Conservation (phyloP, 441 rosid species). For the Erodium texanum region DNA sequence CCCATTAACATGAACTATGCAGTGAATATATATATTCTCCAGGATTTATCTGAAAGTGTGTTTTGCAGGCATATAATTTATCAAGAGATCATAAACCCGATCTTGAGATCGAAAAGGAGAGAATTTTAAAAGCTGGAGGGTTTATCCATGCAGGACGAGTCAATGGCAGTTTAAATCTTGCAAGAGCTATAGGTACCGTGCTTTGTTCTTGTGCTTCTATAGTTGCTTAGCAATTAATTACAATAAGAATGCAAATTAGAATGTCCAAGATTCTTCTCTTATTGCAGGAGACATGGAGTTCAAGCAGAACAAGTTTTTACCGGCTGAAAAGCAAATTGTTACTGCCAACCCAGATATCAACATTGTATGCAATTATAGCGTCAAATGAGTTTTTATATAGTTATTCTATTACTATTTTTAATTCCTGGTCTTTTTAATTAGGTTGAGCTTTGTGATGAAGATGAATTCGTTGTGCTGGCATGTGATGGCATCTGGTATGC, state of each 20-base stretch:
- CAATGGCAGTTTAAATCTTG: constrained; percentile 89
- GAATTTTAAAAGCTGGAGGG: constrained; percentile 94
- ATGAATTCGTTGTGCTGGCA: constrained; percentile 83
- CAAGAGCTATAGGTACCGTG: constrained; percentile 81
- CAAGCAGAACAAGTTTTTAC: constrained; percentile 58
- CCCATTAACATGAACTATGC: not conserved
- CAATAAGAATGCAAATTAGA: not conserved
- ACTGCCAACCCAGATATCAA: constrained; percentile 59
- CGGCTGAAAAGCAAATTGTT: constrained; percentile 38
- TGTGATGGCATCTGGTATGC: constrained; percentile 78
- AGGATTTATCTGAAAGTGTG: constrained; percentile 5
- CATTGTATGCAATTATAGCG: constrained; percentile 30
- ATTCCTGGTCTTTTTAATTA: constrained; percentile 21
- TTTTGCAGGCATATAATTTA: constrained; percentile 63
- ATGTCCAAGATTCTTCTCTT: constrained; percentile 1
- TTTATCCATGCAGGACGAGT: constrained; percentile 92
- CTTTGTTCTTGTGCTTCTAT: not conserved
- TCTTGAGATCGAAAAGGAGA: constrained; percentile 81
- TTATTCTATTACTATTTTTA: not conserved
- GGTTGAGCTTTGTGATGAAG: constrained; percentile 92
- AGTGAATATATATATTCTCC: not conserved
- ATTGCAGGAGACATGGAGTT: constrained; percentile 83
- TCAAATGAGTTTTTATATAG: not conserved
- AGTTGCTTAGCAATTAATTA: not conserved
- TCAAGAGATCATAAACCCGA: constrained; percentile 98